Percentiles rank a stretch among this genome's conserved stretches.
Conservation (phyloP, 2,329 filamentous ascomycete genomes). For the Diaporthe aspalathi region DNA sequence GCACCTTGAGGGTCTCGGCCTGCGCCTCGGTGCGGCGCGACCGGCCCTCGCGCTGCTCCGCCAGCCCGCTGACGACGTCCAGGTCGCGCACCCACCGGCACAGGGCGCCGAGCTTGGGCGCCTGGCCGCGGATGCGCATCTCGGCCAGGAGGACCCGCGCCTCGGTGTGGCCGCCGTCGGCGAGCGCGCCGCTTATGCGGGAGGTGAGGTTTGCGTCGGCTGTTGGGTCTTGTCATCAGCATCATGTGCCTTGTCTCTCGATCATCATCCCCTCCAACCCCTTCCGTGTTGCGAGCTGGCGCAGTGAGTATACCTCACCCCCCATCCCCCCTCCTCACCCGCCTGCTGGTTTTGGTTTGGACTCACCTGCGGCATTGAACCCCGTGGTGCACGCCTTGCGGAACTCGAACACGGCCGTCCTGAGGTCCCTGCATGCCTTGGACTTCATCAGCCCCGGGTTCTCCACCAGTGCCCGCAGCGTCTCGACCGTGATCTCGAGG, state of each 20-base stretch:
- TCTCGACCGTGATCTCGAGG: conserved; percentile 39
- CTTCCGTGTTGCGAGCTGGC: too few relatives aligned
- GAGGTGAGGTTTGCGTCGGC: conserved; percentile 73
- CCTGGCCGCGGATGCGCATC: conserved; percentile 74
- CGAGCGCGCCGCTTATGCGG: conserved; percentile 72
- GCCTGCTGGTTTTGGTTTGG: too few relatives aligned
- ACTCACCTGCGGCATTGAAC: conserved; percentile 63
- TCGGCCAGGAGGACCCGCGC: conserved; percentile 74
- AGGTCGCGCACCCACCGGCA: conserved; percentile 80
- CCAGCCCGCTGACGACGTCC: conserved; percentile 75
- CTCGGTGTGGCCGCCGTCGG: conserved; percentile 74
- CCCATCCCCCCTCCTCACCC: too few relatives aligned
- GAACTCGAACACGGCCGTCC: conserved; percentile 76
- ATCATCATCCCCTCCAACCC: too few relatives aligned
- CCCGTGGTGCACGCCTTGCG: conserved; percentile 76
- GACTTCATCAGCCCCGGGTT: conserved; percentile 75
- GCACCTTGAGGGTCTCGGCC: conserved; percentile 66
- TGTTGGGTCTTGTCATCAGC: conserved; percentile 37
- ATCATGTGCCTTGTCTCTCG: too few relatives aligned
- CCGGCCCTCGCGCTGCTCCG: conserved; percentile 62
- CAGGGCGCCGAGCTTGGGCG: conserved; percentile 74
- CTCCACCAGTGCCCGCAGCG: conserved; percentile 42
- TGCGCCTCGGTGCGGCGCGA: conserved; percentile 58
- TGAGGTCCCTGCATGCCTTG: conserved; percentile 74
- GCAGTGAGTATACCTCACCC: too few relatives aligned